Evolutionary conservation across 83 land plant genomes (phyloP).

Genomic region (Picea mariana): DNA sequence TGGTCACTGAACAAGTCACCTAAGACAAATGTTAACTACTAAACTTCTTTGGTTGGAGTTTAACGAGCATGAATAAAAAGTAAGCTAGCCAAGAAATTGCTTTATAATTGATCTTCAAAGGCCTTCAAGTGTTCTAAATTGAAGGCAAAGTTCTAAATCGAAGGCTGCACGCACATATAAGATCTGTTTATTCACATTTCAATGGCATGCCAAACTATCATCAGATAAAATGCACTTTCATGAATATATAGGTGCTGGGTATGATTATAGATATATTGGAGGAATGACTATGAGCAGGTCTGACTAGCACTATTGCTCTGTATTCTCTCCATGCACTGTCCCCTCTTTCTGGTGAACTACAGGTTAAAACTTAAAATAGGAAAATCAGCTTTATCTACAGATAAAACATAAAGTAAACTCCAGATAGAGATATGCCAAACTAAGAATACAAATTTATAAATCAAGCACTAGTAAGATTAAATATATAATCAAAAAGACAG

Average conservation of each 20-base stretch:
- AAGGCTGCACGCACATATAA: not conserved
- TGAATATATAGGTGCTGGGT: not conserved
- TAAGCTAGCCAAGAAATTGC: not conserved
- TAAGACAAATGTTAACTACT: too few relatives aligned
- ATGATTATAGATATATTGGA: not conserved
- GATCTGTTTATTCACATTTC: not conserved
- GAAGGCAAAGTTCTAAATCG: not conserved
- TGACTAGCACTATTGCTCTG: not conserved
- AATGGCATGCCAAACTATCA: not conserved
- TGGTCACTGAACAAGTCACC: too few relatives aligned
- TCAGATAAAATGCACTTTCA: not conserved
- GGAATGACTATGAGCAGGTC: not conserved
- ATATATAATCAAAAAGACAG: not conserved
- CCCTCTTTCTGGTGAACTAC: not conserved
- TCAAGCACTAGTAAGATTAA: too few relatives aligned
- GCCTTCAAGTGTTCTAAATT: not conserved
- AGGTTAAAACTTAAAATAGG: not conserved
- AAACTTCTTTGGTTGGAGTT: not conserved
- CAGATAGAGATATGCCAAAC: not conserved
- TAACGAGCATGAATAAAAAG: not conserved
- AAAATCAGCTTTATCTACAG: not conserved
- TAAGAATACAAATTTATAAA: too few relatives aligned
- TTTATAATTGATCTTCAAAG: not conserved
- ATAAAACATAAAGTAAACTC: not conserved
- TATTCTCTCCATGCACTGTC: not conserved